Evolutionary conservation across 2,329 filamentous ascomycete species (phyloP).

Genomic region (Rutstroemia sp.): DNA sequence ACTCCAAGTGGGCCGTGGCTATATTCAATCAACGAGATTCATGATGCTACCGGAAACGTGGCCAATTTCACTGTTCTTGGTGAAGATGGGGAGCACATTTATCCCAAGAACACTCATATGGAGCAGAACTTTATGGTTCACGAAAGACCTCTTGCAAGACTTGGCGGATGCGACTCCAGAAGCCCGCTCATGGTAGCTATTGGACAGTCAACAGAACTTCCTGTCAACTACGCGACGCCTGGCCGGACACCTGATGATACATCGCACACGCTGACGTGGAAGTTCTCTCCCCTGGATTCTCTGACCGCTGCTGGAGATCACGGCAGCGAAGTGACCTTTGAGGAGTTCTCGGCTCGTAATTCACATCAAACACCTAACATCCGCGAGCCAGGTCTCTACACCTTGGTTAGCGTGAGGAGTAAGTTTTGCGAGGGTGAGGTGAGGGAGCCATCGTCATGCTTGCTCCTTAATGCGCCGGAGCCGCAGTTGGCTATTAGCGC

Average conservation of each 20-base stretch:
- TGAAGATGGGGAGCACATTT: slow-evolving; percentile 60
- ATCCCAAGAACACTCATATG: slow-evolving; percentile 53
- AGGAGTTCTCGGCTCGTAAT: slow-evolving; percentile 54
- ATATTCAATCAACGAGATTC: slow-evolving; percentile 86
- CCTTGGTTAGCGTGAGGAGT: slow-evolving; percentile 70
- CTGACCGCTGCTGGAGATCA: slow-evolving; percentile 65
- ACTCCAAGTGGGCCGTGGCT: slow-evolving; percentile 72
- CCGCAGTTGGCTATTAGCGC: slow-evolving; percentile 67
- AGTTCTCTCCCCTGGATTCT: slow-evolving; percentile 69
- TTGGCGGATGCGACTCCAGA: slow-evolving; percentile 71
- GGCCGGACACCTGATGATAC: slow-evolving; percentile 52
- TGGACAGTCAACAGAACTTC: slow-evolving; percentile 59
- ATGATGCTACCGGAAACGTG: slow-evolving; percentile 82
- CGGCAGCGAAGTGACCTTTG: slow-evolving; percentile 48
- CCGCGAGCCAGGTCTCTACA: slow-evolving; percentile 77
- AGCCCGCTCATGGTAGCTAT: slow-evolving; percentile 78
- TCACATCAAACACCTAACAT: slow-evolving; percentile 60
- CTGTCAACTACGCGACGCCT: slow-evolving; percentile 60
- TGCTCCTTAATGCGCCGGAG: slow-evolving; percentile 84
- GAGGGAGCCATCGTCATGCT: slow-evolving; percentile 86
- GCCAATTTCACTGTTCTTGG: slow-evolving; percentile 62
- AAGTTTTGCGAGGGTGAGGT: slow-evolving; percentile 82
- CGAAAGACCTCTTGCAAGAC: slow-evolving; percentile 68
- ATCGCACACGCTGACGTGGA: slow-evolving; percentile 69
- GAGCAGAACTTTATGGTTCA: slow-evolving; percentile 78